Base-by-base conservation (phyloP, 2,329 filamentous ascomycete species). In the Didymella lethalis region DNA sequence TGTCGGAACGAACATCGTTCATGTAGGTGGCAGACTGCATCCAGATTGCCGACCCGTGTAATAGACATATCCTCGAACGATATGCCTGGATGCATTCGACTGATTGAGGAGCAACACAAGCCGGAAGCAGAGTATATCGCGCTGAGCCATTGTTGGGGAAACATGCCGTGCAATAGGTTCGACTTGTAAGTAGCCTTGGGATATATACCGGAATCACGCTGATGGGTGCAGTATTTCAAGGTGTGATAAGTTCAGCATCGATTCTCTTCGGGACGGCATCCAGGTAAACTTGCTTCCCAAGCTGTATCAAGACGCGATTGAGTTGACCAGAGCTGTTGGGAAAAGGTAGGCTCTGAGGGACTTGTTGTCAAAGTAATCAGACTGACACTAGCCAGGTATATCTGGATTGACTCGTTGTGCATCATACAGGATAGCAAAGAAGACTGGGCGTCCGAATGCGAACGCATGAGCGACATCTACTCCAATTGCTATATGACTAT, bases 111-210 rank as follows among this genome's bases (percentile, higher is more conserved):
- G 4, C 0, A 38, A 4, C n/a, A n/a, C n/a, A n/a, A 43, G 2
- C 6, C 32, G n/a, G 26, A 26, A 4, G 54, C 23, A 3, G 40
- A 60, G 7, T 60, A 56, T 26, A 23, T 56, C 32, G 44, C 57
- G 28, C 45, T 64, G 1, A 64, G 62, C 34, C 62, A 64, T 32
- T 62, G 59, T n/a, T 64, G 62, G 62, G 62, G 62, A 3, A 48
- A 38, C 2, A 60, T 56, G 48, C 52, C 52, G 2, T 36, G 23
- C 6, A 55, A 59, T 20, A 50, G 47, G 3, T 20, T 31, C 14
- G 52, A 60, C 12, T 28, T 60, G 57, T 60, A 18, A 52, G 57
- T 45, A 18, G 12, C 8, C 16, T 5, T 11, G 6, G 8, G 23
- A 4, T 16, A 6, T 7, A 12, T 2, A 29, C 7, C 11, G 3